These are phyloP conservation scores for Westerdykella aurantiaca DNA, from an alignment of 2,329 filamentous ascomycete genomes.

Conservation along the genomic window DNA sequence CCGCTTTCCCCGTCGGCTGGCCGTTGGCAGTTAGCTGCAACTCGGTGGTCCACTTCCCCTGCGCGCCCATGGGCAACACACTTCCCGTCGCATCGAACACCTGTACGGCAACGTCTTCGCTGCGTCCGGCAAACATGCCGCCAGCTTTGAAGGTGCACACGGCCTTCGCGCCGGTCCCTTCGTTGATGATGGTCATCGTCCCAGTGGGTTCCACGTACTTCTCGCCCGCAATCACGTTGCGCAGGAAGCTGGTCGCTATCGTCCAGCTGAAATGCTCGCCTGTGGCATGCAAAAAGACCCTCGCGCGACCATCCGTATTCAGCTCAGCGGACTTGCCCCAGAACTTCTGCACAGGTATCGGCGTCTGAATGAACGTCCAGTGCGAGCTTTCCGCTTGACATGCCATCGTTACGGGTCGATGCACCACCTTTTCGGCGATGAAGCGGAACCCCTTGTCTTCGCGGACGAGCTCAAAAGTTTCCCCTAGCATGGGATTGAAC, in stretches of 20 bases:
- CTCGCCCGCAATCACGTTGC: constrained; percentile 95
- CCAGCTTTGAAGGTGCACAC: constrained; percentile 88
- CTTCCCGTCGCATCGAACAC: constrained; percentile 62
- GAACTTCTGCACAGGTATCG: constrained; percentile 90
- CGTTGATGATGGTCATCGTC: constrained; percentile 78
- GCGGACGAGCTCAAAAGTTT: constrained; percentile 88
- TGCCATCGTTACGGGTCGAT: constrained; percentile 86
- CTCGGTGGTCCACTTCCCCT: constrained; percentile 77
- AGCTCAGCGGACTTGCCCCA: constrained; percentile 97
- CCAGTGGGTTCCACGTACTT: constrained; percentile 97
- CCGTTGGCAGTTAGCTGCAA: constrained; percentile 63
- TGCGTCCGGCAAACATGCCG: constrained; percentile 93
- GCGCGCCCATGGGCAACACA: constrained; percentile 61
- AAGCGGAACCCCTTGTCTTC: constrained; percentile 84
- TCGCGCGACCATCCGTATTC: constrained; percentile 81
- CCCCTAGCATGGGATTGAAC: constrained; percentile 93
- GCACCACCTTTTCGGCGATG: constrained; percentile 90
- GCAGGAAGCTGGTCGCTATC: constrained; percentile 80
- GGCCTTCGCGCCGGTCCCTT: constrained; percentile 76
- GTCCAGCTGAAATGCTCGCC: constrained; percentile 87
- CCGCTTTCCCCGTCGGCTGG: constrained; percentile 54
- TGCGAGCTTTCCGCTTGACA: constrained; percentile 81
- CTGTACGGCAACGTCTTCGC: constrained; percentile 80
- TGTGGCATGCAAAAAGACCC: constrained; percentile 66
- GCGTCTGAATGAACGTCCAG: constrained; percentile 85